Conservation (phyloP, 2,329 filamentous ascomycete species). For the Alternaria ventricosa region DNA sequence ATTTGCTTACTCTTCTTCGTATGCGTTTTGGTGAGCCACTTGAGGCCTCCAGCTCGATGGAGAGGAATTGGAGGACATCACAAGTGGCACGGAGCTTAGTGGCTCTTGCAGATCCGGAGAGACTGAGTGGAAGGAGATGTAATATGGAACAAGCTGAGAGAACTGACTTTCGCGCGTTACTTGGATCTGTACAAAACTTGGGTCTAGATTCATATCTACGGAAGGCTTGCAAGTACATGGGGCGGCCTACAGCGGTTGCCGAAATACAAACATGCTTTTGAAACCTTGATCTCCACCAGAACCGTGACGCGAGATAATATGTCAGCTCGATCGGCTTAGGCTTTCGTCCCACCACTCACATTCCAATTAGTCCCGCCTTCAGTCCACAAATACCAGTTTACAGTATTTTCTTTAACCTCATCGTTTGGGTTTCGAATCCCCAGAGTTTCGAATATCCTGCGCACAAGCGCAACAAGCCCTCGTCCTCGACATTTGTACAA, state of each 20-base stretch:
- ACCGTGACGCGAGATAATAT: background rate
- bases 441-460: background rate
- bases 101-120: background rate
- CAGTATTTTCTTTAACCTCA: background rate
- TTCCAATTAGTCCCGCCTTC: background rate
- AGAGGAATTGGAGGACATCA: background rate
- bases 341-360: background rate
- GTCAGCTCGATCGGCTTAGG: background rate
- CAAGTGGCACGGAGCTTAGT: background rate
- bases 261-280: background rate
- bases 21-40: constrained; percentile 31
- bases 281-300: background rate
- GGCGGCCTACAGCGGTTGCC: background rate
- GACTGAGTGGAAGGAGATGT: background rate
- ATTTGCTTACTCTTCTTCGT: constrained; percentile 34
- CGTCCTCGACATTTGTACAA: background rate
- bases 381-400: too few species aligned
- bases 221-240: background rate
- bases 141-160: background rate
- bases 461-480: background rate
- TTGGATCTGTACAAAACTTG: background rate
- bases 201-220: too few species aligned
- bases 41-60: background rate
- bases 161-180: background rate
- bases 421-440: background rate